These are phyloP conservation scores for Calonectria honghensis DNA, from an alignment of 2,329 filamentous ascomycete genomes.

Conservation along the genomic window DNA sequence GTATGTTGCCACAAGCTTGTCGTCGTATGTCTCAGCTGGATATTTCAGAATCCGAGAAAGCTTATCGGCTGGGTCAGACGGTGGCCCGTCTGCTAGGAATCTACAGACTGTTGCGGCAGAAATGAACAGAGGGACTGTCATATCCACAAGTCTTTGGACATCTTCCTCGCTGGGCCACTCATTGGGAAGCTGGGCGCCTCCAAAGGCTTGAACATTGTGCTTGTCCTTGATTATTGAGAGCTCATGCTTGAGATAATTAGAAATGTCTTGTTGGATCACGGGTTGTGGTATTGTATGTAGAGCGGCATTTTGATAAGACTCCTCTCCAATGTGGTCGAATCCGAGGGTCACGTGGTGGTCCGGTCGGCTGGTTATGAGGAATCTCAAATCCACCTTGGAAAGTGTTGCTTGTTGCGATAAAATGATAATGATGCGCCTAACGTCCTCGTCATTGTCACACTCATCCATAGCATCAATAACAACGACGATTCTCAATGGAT, in stretches of 20 bases:
- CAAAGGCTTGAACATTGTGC: slow-evolving; percentile 41
- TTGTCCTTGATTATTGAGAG: slow-evolving; percentile 45
- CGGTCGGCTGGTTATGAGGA: slow-evolving; percentile 65
- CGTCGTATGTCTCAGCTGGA: not conserved
- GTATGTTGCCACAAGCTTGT: slow-evolving; percentile 46
- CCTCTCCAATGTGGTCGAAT: not conserved
- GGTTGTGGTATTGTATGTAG: not conserved
- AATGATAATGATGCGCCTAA: slow-evolving; percentile 56
- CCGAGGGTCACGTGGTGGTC: slow-evolving; percentile 59
- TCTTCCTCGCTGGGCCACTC: slow-evolving; percentile 55
- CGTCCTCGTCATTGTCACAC: slow-evolving; percentile 54
- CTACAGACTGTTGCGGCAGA: slow-evolving; percentile 58
- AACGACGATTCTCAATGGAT: slow-evolving; percentile 45
- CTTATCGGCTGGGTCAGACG: slow-evolving; percentile 42
- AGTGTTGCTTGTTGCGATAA: slow-evolving; percentile 46
- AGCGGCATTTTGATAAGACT: not conserved
- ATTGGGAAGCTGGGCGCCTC: slow-evolving; percentile 37
- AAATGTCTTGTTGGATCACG: not conserved
- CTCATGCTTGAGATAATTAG: slow-evolving; percentile 40
- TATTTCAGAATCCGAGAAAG: slow-evolving; percentile 50
- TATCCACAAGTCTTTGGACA: slow-evolving; percentile 49
- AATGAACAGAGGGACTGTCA: slow-evolving; percentile 60
- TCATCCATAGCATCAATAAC: slow-evolving; percentile 60
- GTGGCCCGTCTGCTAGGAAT: slow-evolving; percentile 51
- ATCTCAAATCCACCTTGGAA: slow-evolving; percentile 48